Conservation (phyloP, 1,139 yeast genomes). For the Hansenula lynferdii region DNA sequence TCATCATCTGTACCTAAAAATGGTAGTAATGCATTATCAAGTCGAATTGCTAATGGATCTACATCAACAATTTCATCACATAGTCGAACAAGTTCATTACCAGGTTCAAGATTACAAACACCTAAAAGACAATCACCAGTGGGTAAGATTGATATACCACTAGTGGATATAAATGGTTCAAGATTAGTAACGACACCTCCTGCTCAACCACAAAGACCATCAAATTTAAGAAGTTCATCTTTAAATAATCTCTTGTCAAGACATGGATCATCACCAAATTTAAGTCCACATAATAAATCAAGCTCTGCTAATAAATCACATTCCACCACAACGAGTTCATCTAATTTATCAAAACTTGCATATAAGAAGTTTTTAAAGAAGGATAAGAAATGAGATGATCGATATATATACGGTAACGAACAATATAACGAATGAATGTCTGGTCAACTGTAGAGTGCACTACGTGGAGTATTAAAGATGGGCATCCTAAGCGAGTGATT, state of each 20-base stretch:
- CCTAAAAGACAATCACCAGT: not conserved
- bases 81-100: not conserved
- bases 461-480: too few relatives aligned
- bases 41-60: not conserved
- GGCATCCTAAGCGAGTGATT: too few relatives aligned
- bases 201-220: not conserved
- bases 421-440: too few relatives aligned
- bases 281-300: not conserved
- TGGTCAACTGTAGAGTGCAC: too few relatives aligned
- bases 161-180: not conserved
- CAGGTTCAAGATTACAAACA: not conserved
- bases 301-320: not conserved
- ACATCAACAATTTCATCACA: not conserved
- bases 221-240: not conserved
- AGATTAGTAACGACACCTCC: not conserved
- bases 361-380: constrained; percentile 1
- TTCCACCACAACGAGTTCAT: not conserved
- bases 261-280: not conserved
- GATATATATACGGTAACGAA: not conserved
- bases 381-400: not conserved
- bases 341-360: not conserved
- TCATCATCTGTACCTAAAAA: not conserved
- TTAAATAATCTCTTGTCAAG: constrained; percentile 1
- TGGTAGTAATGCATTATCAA: not conserved
- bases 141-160: not conserved